Evolutionary conservation across 2,329 filamentous ascomycete genomes (phyloP), one percentile per base, ranked within the genome.

Genomic region (Huntiella omanensis): DNA sequence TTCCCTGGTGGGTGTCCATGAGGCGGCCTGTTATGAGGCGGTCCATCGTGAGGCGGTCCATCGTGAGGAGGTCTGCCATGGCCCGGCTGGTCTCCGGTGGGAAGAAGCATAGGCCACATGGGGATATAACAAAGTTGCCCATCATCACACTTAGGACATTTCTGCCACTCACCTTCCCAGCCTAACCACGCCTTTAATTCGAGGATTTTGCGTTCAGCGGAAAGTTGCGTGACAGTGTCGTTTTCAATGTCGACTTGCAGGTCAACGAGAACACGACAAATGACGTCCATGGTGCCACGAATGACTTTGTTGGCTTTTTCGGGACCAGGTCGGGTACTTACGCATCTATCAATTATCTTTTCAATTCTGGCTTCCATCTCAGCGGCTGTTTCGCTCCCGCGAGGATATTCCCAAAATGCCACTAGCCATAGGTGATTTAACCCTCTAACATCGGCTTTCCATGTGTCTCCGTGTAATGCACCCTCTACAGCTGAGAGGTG

Each of bases 111-210:
- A 2, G 67, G 67, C 67, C 67, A 70, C 62, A 70, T 70, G 1
- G 67, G 66, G 35, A 70, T 67, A 49, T 61, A 68, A 52, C 67
- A 69, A 10, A 61, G 58, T 52, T 69, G 63, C 47, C 65, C 60
- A 54, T 58, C 60, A 3, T 51, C 61, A 48, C 67, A 70, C 28
- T 59, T 53, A 3, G 58, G 51, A 49, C 66, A 70, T 6, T 57
- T 55, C 1, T 60, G 56, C 54, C 63, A 67, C 54, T 67, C 62
- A 22, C 64, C 64, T 33, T 62, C 64, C 67, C 67, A 71, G 4
- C 67, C 67, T 1, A 70, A 57, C 66, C 67, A 71, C 1, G 67
- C 65, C 53, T 63, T 62, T 8, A 70, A 53, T 50, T 67, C 60
- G 40, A 64, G 58, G 3, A 68, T 49, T 11, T 37, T 34, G n/a